Evolutionary conservation across 176 grass and related monocot genomes (phyloP).

Genomic region (Oropetium thomaeum): DNA sequence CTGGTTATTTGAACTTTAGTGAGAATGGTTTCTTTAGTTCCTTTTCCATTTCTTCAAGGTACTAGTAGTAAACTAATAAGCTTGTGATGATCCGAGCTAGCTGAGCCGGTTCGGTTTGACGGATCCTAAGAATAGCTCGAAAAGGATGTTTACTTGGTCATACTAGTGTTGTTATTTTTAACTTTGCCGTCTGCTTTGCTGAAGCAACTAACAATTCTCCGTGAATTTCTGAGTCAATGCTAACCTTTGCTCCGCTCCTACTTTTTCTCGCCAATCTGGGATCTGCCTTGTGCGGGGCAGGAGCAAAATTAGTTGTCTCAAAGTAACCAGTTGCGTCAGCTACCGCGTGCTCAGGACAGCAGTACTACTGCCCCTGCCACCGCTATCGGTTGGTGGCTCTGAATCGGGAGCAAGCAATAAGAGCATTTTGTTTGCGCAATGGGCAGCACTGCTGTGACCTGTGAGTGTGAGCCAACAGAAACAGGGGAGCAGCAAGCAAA

Average conservation of each 20-base stretch:
- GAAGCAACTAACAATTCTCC: conserved; percentile 32
- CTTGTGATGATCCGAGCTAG: conserved; percentile 20
- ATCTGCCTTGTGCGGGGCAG: conserved; percentile 33
- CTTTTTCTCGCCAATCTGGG: conserved; percentile 47
- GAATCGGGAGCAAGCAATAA: conserved; percentile 32
- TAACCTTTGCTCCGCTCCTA: conserved; percentile 52
- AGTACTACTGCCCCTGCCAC: conserved; percentile 29
- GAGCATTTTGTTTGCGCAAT: not conserved
- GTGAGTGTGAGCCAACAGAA: conserved; percentile 25
- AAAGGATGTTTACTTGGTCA: conserved; percentile 24
- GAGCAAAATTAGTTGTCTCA: conserved; percentile 12
- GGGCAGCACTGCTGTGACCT: no score
- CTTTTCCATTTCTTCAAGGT: conserved; percentile 14
- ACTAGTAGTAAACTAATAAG: conserved; percentile 29
- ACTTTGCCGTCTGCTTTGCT: conserved; percentile 3
- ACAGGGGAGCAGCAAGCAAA: conserved; percentile 7
- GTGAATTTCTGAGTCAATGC: conserved; percentile 49
- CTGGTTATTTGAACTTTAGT: conserved; percentile 23
- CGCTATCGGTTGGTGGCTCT: conserved; percentile 39
- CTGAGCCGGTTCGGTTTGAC: conserved; percentile 16
- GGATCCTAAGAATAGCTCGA: conserved; percentile 37
- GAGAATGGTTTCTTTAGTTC: not conserved
- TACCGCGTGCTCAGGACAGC: conserved; percentile 38
- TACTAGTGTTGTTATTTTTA: conserved; percentile 54
- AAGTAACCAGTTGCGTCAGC: conserved; percentile 44